phyloP scores from a whole-genome alignment of 352 stramenopile genomes.

The Thalassiosira tumida region DNA sequence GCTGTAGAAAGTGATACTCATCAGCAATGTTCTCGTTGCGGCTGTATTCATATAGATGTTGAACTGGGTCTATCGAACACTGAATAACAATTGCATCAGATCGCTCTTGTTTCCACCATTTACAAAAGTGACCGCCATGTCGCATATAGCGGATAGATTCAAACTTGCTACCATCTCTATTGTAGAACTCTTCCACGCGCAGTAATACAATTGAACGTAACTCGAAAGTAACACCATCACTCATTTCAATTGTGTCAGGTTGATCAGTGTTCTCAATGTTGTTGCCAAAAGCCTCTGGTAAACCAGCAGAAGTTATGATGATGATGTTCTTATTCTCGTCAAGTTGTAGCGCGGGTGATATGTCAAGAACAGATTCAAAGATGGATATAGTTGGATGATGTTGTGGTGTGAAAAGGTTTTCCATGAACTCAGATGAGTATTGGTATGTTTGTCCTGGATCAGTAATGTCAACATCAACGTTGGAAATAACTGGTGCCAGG shows the following conservation, averaged over 20 bases:
- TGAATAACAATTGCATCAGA: conserved; percentile 1
- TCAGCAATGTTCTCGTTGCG: neutral
- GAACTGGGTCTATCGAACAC: neutral
- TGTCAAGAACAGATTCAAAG: neutral
- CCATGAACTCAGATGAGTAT: conserved; percentile 5
- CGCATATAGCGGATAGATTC: conserved; percentile 22
- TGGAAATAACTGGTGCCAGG: neutral
- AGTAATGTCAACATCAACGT: neutral
- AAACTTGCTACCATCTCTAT: conserved; percentile 3
- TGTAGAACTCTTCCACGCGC: neutral
- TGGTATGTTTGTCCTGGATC: neutral
- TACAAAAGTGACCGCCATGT: conserved; percentile 28
- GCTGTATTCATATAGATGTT: neutral
- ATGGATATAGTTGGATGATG: neutral
- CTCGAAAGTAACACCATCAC: neutral
- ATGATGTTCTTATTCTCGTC: conserved; percentile 18
- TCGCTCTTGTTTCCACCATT: conserved; percentile 30
- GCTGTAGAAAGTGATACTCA: conserved; percentile 1
- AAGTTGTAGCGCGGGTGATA: neutral
- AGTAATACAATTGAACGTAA: conserved; percentile 16
- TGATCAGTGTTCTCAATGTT: neutral
- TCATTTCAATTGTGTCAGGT: neutral
- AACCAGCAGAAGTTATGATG: neutral
- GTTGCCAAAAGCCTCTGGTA: conserved; percentile 13
- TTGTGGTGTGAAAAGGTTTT: neutral